Percentiles rank a stretch among this genome's conserved stretches.
phyloP scores from a whole-genome alignment of 1,284 basidiomycete species.

The Inonotus obliquus region DNA sequence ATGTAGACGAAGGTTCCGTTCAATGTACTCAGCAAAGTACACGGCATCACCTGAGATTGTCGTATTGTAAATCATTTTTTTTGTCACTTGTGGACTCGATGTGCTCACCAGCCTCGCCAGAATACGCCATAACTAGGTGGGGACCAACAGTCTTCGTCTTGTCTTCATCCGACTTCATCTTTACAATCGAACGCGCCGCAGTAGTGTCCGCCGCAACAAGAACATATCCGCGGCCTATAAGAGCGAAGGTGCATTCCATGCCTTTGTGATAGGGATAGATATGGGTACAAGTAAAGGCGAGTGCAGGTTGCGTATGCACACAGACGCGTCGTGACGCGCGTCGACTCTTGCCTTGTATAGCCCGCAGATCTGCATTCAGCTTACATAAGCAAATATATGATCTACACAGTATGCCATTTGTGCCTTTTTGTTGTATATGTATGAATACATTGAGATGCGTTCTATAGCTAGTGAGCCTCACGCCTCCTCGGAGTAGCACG shows the following conservation, averaged over 20 bases:
- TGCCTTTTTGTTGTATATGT: too few relatives aligned
- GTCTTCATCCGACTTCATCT: slow-evolving; percentile 97
- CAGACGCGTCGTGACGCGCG: background rate
- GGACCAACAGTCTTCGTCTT: slow-evolving; percentile 92
- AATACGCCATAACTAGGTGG: slow-evolving; percentile 93
- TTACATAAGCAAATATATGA: background rate
- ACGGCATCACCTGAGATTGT: slow-evolving; percentile 79
- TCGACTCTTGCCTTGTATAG: background rate
- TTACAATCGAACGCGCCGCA: slow-evolving; percentile 87
- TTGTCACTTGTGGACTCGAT: background rate
- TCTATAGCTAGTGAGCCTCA: slow-evolving; percentile 33
- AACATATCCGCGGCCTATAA: slow-evolving; percentile 87
- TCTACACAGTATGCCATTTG: too few relatives aligned
- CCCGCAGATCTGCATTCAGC: too few relatives aligned
- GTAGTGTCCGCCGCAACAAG: slow-evolving; percentile 90
- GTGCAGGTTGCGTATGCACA: background rate
- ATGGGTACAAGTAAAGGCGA: background rate
- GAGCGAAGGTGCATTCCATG: slow-evolving; percentile 76
- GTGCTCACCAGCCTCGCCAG: slow-evolving; percentile 81
- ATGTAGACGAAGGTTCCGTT: slow-evolving; percentile 93
- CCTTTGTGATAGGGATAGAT: background rate
- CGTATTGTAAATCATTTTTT: background rate
- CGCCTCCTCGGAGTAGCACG: slow-evolving; percentile 51
- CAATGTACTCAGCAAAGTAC: slow-evolving; percentile 95
- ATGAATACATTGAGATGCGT: too few relatives aligned